Conservation (phyloP, 306 rosid genomes). For the Cicer cuneatum region DNA sequence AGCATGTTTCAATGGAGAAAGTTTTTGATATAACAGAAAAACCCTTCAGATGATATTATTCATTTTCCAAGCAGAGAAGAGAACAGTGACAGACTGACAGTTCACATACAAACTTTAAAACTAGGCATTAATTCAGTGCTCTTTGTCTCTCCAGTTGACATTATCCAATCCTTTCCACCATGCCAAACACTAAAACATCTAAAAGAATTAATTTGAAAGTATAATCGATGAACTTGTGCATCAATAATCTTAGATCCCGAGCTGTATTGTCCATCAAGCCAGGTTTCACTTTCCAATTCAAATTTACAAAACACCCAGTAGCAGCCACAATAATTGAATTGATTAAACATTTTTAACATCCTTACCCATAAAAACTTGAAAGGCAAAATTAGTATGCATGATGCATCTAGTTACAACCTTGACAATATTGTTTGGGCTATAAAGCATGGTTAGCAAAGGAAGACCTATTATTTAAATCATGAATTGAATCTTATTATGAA, state of each 20-base stretch:
- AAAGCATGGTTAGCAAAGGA: not conserved
- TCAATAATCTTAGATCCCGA: conserved; percentile 21
- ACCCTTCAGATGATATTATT: conserved; percentile 27
- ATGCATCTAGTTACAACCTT: conserved; percentile 12
- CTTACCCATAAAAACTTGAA: not conserved
- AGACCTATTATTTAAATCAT: not conserved
- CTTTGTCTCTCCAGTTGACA: conserved; percentile 27
- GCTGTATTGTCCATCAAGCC: conserved; percentile 3
- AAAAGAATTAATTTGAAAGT: conserved; percentile 22
- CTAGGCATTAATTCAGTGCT: conserved; percentile 1
- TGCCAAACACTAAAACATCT: conserved; percentile 30
- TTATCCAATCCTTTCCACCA: conserved; percentile 35
- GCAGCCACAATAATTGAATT: conserved; percentile 20
- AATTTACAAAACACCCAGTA: not conserved
- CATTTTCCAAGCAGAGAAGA: conserved; percentile 17
- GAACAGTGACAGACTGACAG: not conserved
- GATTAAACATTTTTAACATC: conserved; percentile 22
- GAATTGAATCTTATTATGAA: not conserved
- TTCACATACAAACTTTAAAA: conserved; percentile 24
- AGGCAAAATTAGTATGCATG: conserved; percentile 9
- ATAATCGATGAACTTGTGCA: not conserved
- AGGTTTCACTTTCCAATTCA: conserved; percentile 27
- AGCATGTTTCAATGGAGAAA: conserved; percentile 30
- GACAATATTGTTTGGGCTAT: conserved; percentile 12
- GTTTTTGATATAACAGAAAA: conserved; percentile 28